These are phyloP conservation scores for Sapria himalayana DNA, from an alignment of 345 rosid species.

Conservation along the genomic window DNA sequence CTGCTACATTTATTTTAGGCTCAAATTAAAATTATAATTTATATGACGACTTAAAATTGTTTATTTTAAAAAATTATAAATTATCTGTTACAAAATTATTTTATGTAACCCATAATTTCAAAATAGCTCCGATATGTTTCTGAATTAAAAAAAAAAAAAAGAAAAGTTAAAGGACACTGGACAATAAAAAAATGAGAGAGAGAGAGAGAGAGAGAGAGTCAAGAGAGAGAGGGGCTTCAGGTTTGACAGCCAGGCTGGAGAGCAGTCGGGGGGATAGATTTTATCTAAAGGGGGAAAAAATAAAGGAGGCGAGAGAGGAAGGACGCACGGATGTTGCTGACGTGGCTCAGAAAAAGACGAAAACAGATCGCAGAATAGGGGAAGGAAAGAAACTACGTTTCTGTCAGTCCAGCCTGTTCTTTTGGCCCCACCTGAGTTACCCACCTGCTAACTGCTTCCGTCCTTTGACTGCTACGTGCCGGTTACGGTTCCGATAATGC, in stretches of 20 bases:
- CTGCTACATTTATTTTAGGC: too few species aligned
- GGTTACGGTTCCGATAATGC: conserved; percentile 11
- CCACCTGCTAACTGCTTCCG: conserved; percentile 13
- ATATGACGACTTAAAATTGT: not conserved
- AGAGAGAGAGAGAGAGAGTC: conserved; percentile 1
- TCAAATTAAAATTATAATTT: too few species aligned
- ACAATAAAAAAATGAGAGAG: not conserved
- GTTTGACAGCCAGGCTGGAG: conserved; percentile 45
- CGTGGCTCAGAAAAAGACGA: conserved; percentile 34
- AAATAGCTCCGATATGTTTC: not conserved
- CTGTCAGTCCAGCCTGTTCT: conserved; percentile 37
- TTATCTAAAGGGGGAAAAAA: not conserved
- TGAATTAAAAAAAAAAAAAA: not conserved
- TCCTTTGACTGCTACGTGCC: conserved; percentile 17
- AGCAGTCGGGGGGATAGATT: conserved; percentile 12
- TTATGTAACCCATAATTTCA: conserved; percentile 3
- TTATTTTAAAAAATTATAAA: not conserved
- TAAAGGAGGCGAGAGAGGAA: conserved; percentile 4
- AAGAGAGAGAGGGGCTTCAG: conserved; percentile 9
- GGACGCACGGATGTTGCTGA: conserved; percentile 25
- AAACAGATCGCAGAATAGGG: conserved; percentile 16
- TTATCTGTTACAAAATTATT: conserved; percentile 17
- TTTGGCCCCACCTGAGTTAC: conserved; percentile 5
- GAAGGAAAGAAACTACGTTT: conserved; percentile 16
- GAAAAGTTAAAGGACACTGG: conserved; percentile 6